Conservation (phyloP, 2,329 filamentous ascomycete species). For the Phialophora chinensis region DNA sequence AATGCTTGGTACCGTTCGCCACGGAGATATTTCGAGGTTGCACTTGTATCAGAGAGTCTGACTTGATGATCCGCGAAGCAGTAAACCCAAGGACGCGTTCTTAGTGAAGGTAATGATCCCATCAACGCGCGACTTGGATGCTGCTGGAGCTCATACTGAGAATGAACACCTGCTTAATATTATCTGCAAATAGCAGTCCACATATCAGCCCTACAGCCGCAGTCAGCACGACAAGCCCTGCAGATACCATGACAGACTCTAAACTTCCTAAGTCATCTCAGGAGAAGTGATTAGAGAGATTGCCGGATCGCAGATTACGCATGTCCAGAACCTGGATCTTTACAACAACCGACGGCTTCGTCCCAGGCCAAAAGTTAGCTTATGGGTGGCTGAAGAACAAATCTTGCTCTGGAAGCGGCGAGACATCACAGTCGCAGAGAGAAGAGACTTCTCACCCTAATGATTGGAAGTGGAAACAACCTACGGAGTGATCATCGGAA, state of each 20-base stretch:
- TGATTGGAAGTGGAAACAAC: no score
- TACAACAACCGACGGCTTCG: no score
- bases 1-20: not conserved
- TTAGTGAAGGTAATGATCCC: slow-evolving; percentile 1
- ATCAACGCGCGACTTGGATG: not conserved
- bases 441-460: no score
- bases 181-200: slow-evolving; percentile 68
- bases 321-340: no score
- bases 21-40: not conserved
- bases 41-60: slow-evolving; percentile 12
- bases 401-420: no score
- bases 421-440: no score
- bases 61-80: not conserved
- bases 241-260: slow-evolving; percentile 46
- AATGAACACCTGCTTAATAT: slow-evolving; percentile 72
- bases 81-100: not conserved
- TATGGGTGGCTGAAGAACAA: no score
- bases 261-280: no score
- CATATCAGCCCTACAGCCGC: no score
- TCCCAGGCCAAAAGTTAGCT: no score
- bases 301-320: no score
- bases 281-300: no score
- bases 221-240: slow-evolving; percentile 64
- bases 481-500: not conserved
- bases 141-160: not conserved